Conservation (phyloP, 2,329 filamentous ascomycete genomes). For the Clonostachys byssicola region DNA sequence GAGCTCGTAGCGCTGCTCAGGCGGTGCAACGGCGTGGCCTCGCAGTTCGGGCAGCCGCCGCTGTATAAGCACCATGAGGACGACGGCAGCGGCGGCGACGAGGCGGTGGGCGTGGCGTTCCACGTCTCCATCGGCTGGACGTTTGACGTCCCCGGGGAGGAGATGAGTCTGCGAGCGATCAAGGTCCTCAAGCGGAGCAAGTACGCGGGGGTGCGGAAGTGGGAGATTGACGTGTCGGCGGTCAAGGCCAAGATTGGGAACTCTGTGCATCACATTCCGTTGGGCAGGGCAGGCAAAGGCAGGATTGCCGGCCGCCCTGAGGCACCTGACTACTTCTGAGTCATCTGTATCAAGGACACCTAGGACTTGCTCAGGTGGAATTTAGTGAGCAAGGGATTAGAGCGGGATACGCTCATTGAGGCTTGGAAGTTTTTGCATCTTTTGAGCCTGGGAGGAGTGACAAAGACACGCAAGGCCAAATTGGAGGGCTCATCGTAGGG, state of each 20-base stretch:
- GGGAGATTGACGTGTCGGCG: constrained; percentile 50
- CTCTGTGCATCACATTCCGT: constrained; percentile 46
- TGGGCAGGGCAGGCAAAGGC: constrained; percentile 12
- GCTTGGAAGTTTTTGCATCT: too few relatives aligned
- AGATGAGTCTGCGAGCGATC: constrained; percentile 18
- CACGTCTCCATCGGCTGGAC: constrained; percentile 92
- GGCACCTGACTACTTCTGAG: too few relatives aligned
- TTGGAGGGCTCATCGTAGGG: too few relatives aligned
- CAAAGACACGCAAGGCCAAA: too few relatives aligned
- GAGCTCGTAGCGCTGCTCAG: constrained; percentile 59
- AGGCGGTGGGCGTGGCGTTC: constrained; percentile 47
- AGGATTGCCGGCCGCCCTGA: too few relatives aligned
- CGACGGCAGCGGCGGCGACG: constrained; percentile 3
- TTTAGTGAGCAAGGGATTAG: too few relatives aligned
- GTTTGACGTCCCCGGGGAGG: constrained; percentile 46
- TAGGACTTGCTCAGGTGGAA: too few relatives aligned
- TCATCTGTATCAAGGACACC: too few relatives aligned
- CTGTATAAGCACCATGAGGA: constrained; percentile 54
- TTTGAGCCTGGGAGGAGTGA: too few relatives aligned
- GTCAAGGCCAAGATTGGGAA: constrained; percentile 78
- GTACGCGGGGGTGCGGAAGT: constrained; percentile 24
- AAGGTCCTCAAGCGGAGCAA: constrained; percentile 12
- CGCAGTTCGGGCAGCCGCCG: constrained; percentile 58
- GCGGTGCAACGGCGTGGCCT: constrained; percentile 61
- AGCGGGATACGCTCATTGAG: too few relatives aligned